A percentile compares a stretch with the other conserved stretches of the same genome.
These are phyloP conservation scores for Russula sp. DNA, from an alignment of 768 basidiomycete genomes.

Conservation along the genomic window DNA sequence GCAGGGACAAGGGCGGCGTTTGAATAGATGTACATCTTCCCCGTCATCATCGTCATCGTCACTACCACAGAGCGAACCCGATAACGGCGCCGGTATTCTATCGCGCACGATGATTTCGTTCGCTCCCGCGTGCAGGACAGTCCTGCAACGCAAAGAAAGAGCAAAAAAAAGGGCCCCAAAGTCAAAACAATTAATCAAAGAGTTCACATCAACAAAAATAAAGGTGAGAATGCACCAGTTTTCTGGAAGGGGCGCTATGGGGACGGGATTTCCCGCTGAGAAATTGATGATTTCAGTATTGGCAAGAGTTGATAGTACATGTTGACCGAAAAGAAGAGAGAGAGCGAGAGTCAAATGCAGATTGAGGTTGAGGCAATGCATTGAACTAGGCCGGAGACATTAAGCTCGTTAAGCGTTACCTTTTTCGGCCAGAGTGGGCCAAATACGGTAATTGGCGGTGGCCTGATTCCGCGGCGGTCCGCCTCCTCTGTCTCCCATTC, in stretches of 20 bases:
- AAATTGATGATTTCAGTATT: conserved; percentile 68
- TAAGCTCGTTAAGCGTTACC: too few species aligned
- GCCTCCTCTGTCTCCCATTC: too few species aligned
- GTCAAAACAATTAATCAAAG: too few species aligned
- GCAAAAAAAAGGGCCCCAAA: too few species aligned
- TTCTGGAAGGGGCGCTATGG: conserved; percentile 22
- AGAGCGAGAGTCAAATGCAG: background rate
- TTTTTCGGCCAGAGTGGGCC: too few species aligned
- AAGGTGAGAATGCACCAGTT: conserved; percentile 22
- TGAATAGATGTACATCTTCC: conserved; percentile 11
- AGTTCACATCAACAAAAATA: too few species aligned
- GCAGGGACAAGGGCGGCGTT: conserved; percentile 14
- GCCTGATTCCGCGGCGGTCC: too few species aligned
- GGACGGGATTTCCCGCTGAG: conserved; percentile 26
- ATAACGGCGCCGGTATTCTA: conserved; percentile 30
- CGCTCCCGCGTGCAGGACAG: conserved; percentile 27
- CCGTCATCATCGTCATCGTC: background rate
- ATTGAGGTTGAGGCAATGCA: background rate
- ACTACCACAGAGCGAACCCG: conserved; percentile 31
- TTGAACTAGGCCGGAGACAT: too few species aligned
- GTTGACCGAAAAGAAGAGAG: background rate
- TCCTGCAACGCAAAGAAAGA: background rate
- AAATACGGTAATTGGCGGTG: too few species aligned
- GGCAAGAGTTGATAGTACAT: conserved; percentile 25
- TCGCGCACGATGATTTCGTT: conserved; percentile 38